phyloP scores from a whole-genome alignment of 331 rosid genomes.

The Quercus phellos region DNA sequence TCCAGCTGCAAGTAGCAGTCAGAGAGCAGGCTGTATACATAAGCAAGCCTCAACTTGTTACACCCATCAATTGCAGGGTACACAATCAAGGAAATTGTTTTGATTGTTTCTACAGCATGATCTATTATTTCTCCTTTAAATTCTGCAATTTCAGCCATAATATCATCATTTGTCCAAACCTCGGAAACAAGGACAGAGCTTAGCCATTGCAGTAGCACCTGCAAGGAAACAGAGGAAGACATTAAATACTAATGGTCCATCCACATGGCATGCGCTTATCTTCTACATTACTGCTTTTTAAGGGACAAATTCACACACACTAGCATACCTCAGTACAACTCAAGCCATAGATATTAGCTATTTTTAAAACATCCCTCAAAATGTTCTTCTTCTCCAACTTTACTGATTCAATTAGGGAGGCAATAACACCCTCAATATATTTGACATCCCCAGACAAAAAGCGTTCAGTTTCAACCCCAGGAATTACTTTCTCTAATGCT shows the following conservation, averaged over 20 bases:
- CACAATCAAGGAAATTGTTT: slow-evolving; percentile 58
- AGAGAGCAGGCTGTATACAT: slow-evolving; percentile 62
- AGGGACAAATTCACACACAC: slow-evolving; percentile 18
- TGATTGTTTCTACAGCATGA: slow-evolving; percentile 59
- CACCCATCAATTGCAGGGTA: slow-evolving; percentile 81
- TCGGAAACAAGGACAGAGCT: slow-evolving; percentile 78
- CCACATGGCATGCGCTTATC: slow-evolving; percentile 3
- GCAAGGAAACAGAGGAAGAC: slow-evolving; percentile 37
- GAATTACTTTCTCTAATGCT: slow-evolving; percentile 69
- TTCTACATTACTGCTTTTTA: slow-evolving; percentile 7
- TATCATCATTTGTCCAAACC: slow-evolving; percentile 85
- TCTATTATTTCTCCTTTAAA: slow-evolving; percentile 50
- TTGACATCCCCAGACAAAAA: slow-evolving; percentile 73
- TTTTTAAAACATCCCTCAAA: slow-evolving; percentile 64
- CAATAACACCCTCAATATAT: slow-evolving; percentile 61
- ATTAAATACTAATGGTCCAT: slow-evolving; percentile 8
- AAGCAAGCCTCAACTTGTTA: slow-evolving; percentile 81
- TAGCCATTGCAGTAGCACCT: slow-evolving; percentile 68
- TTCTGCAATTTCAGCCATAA: slow-evolving; percentile 60
- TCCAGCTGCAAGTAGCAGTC: slow-evolving; percentile 80
- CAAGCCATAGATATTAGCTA: slow-evolving; percentile 78
- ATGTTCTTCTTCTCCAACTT: slow-evolving; percentile 70
- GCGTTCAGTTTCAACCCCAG: slow-evolving; percentile 85
- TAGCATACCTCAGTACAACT: slow-evolving; percentile 61
- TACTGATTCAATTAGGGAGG: slow-evolving; percentile 72